Conservation (phyloP, 2,329 filamentous ascomycete species). For the Aspergillus udagawae region DNA sequence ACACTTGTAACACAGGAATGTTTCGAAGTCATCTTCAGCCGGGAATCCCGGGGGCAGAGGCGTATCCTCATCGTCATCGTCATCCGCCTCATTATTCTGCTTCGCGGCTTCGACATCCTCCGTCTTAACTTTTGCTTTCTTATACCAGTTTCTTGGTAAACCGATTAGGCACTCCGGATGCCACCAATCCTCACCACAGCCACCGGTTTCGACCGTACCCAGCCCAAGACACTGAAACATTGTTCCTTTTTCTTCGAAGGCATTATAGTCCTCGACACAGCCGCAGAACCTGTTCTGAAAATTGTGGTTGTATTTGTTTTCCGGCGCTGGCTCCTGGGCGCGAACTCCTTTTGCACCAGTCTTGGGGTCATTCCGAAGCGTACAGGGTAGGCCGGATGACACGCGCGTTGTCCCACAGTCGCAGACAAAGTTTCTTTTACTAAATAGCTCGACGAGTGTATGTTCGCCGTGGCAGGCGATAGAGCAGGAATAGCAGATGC, state of each 20-base stretch:
- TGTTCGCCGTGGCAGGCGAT: conserved; percentile 97
- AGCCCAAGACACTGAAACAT: conserved; percentile 97
- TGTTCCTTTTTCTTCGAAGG: conserved; percentile 84
- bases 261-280: conserved; percentile 82
- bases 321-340: conserved; percentile 64
- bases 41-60: conserved; percentile 84
- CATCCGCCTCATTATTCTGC: conserved; percentile 20
- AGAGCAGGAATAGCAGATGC: conserved; percentile 93
- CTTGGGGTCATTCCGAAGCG: conserved; percentile 64
- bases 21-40: conserved; percentile 80
- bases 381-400: conserved; percentile 66
- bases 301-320: conserved; percentile 93
- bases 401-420: conserved; percentile 90
- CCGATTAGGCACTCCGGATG: conserved; percentile 90
- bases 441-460: conserved; percentile 89
- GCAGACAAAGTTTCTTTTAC: conserved; percentile 91
- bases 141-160: conserved; percentile 64
- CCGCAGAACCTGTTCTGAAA: conserved; percentile 90
- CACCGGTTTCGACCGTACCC: conserved; percentile 72
- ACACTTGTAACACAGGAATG: conserved; percentile 92
- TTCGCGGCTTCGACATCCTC: conserved; percentile 20
- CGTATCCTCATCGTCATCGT: conserved; percentile 50
- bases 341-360: conserved; percentile 78
- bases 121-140: conserved; percentile 19
- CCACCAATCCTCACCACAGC: conserved; percentile 97